Base-by-base conservation (phyloP, 176 grass and related monocot genomes). In the Oryza australiensis region DNA sequence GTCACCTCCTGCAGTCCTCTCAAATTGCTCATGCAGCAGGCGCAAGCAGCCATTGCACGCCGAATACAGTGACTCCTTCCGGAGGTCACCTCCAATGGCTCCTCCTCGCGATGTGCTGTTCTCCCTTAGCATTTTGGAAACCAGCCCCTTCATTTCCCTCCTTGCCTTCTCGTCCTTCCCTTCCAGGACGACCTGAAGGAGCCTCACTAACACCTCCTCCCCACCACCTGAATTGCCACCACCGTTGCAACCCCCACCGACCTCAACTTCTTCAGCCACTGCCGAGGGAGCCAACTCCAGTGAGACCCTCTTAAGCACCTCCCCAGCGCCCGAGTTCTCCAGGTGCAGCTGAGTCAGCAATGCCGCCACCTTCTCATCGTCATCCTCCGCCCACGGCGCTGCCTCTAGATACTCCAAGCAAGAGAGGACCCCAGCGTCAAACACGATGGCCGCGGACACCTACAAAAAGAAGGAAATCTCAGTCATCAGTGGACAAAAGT, bases 111-210 rank as follows among this genome's bases (percentile, higher is more conserved):
- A 92, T 5, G 84, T 29, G 10, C 80, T 95, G 89, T 88, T 96
- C 83, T 99, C 97, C 33, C 97, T 80, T 65, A 99, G 97, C 97
- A 99, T 99, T 82, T 99, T 96, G 48, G 97, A 96, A 9, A 99
- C 97, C 22, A 96, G 89, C 8, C 97, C 91, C 66, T 99, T 99
- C 97, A 99, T 99, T 70, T 99, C 97, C 71, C 91, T 90, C 79
- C 97, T 86, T 1, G 97, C 97, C 80, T 99, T 99, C 18, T 99
- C 97, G 18, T 99, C 97, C 80, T 99, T 99, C 22, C 97, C 97
- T 86, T 99, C 91, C 40, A 99, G 77, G 29, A 99, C 97, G 14
- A 99, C 93, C 77, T 99, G 93, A 69, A 99, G 75, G 70, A 99
- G 89, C 80, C 97, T 86, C 12, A 96, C 83, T 18, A 99, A 80